Conservation (phyloP, 2,329 filamentous ascomycete genomes). For the Botrytis byssoidea region DNA sequence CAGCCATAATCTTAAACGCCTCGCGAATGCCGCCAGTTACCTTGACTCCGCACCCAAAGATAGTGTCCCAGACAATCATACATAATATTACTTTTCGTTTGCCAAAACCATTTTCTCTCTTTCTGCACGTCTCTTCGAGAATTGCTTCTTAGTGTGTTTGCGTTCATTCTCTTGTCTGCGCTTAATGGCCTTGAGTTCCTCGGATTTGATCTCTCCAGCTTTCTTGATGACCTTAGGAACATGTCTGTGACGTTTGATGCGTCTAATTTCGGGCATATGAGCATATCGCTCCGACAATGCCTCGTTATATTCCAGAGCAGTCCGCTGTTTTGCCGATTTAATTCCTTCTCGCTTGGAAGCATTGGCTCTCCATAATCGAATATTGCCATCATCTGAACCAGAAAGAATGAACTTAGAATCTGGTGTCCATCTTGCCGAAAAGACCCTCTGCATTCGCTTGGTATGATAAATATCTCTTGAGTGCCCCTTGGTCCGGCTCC, state of each 20-base stretch:
- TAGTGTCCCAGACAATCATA: slow-evolving; percentile 1
- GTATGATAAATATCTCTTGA: slow-evolving; percentile 95
- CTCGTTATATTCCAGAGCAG: slow-evolving; percentile 89
- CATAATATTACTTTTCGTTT: slow-evolving; percentile 33
- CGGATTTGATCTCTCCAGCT: slow-evolving; percentile 88
- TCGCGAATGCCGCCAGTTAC: slow-evolving; percentile 21
- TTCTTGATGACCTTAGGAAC: slow-evolving; percentile 93
- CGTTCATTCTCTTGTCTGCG: slow-evolving; percentile 90
- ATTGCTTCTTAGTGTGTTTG: slow-evolving; percentile 83
- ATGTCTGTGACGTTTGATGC: slow-evolving; percentile 89
- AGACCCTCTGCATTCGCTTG: slow-evolving; percentile 95
- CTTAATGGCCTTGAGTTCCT: slow-evolving; percentile 86
- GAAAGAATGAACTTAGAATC: slow-evolving; percentile 88
- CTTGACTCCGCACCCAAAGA: slow-evolving; percentile 15
- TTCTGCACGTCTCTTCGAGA: slow-evolving; percentile 70
- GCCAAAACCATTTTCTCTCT: slow-evolving; percentile 91
- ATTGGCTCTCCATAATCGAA: slow-evolving; percentile 84
- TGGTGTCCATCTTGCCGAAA: slow-evolving; percentile 79
- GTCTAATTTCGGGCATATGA: slow-evolving; percentile 93
- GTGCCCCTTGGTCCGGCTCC: slow-evolving; percentile 76
- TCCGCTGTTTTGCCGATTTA: slow-evolving; percentile 79
- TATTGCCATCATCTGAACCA: slow-evolving; percentile 90
- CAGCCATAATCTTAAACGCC: slow-evolving; percentile 22
- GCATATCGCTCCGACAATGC: slow-evolving; percentile 79
- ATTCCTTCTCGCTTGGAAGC: slow-evolving; percentile 81